These are phyloP conservation scores for Fusarium sublunatum DNA, from an alignment of 2,329 filamentous ascomycete species.

Conservation along the genomic window DNA sequence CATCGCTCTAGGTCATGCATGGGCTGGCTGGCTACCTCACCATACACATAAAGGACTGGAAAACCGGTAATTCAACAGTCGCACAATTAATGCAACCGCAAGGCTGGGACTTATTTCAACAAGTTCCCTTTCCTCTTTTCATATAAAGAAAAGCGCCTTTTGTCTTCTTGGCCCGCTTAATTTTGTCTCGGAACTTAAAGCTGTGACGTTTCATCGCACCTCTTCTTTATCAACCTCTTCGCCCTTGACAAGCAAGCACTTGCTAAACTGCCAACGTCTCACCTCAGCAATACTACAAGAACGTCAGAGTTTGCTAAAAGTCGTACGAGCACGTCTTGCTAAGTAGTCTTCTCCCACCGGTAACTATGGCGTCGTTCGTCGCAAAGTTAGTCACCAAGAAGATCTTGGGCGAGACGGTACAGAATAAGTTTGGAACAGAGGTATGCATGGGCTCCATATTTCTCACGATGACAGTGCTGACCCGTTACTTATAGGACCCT, in stretches of 20 bases:
- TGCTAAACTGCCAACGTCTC: background rate
- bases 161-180: slow-evolving; percentile 19
- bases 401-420: slow-evolving; percentile 65
- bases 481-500: slow-evolving; percentile 72
- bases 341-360: background rate
- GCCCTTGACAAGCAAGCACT: slow-evolving; percentile 6
- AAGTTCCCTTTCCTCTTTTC: slow-evolving; percentile 8
- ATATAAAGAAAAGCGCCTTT: slow-evolving; percentile 12
- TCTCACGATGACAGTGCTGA: slow-evolving; percentile 1
- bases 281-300: slow-evolving; percentile 9
- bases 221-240: slow-evolving; percentile 2
- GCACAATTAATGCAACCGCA: slow-evolving; percentile 13
- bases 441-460: slow-evolving; percentile 50
- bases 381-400: slow-evolving; percentile 67
- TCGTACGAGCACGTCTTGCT: background rate
- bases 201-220: slow-evolving; percentile 13
- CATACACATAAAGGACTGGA: slow-evolving; percentile 28
- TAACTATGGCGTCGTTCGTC: slow-evolving; percentile 63
- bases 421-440: slow-evolving; percentile 69
- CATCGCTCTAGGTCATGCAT: slow-evolving; percentile 32
- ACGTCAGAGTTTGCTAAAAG: background rate
- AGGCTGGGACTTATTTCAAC: slow-evolving; percentile 7
- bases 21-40: slow-evolving; percentile 38
- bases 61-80: slow-evolving; percentile 38
- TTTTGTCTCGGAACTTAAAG: slow-evolving; percentile 27